Percentiles rank a stretch among this genome's conserved stretches.
Evolutionary conservation across 1,284 basidiomycete genomes (phyloP).

Genomic region (Cutaneotrichosporon spelunceum): DNA sequence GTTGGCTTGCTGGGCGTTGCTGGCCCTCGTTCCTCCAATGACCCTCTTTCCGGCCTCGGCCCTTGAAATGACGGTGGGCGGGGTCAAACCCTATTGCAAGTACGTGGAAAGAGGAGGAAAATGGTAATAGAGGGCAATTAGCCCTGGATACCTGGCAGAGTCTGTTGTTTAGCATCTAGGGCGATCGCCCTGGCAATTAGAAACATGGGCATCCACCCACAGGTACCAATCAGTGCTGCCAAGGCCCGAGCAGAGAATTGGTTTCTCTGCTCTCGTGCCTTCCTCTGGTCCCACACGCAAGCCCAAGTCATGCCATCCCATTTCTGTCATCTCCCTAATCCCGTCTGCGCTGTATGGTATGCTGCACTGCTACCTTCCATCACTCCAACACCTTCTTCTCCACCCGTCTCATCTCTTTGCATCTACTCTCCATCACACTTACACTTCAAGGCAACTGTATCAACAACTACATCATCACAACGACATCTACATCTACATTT

Average conservation of each 20-base stretch:
- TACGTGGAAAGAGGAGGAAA: not conserved
- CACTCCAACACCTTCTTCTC: not conserved
- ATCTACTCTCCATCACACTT: not conserved
- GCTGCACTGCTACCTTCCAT: not conserved
- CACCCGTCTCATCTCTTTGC: too few species aligned
- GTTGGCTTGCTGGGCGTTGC: too few species aligned
- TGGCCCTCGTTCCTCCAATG: not conserved
- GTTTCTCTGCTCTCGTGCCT: too few species aligned
- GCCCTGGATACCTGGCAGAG: not conserved
- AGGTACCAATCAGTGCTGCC: too few species aligned
- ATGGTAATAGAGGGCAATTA: not conserved
- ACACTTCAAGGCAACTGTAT: not conserved
- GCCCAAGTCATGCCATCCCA: not conserved
- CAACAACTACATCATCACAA: not conserved
- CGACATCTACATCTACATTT: too few species aligned
- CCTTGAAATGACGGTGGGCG: not conserved
- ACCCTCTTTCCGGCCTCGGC: not conserved
- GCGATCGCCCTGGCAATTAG: too few species aligned
- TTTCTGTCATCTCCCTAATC: not conserved
- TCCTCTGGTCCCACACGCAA: too few species aligned
- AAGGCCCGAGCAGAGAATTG: too few species aligned
- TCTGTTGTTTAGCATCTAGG: not conserved
- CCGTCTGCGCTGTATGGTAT: too few species aligned
- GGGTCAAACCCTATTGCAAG: not conserved
- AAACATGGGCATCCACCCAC: too few species aligned